Evolutionary conservation across 495 filamentous ascomycete genomes (phyloP).

Genomic region (Talaromyces thailandensis): DNA sequence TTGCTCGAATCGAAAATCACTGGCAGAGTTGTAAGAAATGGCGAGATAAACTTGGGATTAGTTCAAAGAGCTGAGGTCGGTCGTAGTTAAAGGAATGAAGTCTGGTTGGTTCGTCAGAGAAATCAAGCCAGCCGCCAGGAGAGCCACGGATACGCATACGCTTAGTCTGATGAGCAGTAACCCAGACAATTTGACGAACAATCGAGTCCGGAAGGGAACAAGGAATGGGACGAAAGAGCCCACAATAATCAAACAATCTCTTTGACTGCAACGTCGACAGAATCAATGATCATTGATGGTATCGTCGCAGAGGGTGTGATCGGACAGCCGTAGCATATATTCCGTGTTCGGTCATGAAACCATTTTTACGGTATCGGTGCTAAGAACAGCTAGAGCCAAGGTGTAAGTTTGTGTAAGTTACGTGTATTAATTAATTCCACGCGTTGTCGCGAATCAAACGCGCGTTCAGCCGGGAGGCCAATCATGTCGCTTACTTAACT

Average conservation of each 20-base stretch:
- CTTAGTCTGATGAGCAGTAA: neutral
- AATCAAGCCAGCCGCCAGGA: neutral
- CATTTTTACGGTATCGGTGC: neutral
- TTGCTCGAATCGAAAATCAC: neutral
- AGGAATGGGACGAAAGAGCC: neutral
- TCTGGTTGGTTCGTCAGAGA: neutral
- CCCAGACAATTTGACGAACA: neutral
- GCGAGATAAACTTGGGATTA: neutral
- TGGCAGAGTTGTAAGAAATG: neutral
- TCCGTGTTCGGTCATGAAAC: neutral
- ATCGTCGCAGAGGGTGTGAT: slow-evolving; percentile 2
- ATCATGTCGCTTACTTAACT: neutral
- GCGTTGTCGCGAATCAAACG: neutral
- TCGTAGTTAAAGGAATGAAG: neutral
- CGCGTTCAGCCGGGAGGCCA: neutral
- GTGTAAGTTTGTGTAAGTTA: neutral
- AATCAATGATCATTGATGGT: neutral
- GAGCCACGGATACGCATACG: neutral
- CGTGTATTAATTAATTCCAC: neutral
- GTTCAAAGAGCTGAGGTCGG: neutral
- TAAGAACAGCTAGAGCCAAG: neutral
- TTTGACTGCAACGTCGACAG: neutral
- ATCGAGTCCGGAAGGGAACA: neutral
- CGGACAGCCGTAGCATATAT: neutral
- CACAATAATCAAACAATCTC: neutral